phyloP scores from a whole-genome alignment of 106 monocot species.

The Chionographis japonica region DNA sequence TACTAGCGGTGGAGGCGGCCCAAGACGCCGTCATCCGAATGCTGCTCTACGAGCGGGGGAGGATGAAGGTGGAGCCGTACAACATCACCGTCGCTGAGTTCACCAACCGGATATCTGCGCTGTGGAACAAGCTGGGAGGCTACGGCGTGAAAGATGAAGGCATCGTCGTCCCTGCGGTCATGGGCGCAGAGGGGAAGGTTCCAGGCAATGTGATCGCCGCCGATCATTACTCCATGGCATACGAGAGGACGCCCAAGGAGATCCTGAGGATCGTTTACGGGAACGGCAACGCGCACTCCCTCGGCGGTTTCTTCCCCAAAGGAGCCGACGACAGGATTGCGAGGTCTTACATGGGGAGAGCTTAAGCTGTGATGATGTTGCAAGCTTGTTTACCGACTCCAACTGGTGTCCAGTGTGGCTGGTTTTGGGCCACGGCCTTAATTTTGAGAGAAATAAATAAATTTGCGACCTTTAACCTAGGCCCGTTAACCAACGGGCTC shows the following conservation, averaged over 20 bases:
- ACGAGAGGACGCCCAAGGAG: constrained; percentile 45
- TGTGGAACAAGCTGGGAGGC: constrained; percentile 49
- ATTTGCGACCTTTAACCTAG: too few relatives aligned
- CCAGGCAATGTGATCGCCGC: constrained; percentile 50
- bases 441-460: too few relatives aligned
- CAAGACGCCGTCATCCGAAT: constrained; percentile 72
- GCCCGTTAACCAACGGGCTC: too few relatives aligned
- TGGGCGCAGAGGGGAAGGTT: constrained; percentile 45
- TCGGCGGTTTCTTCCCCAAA: constrained; percentile 62
- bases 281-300: constrained; percentile 17
- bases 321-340: constrained; percentile 51
- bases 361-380: too few relatives aligned
- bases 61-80: constrained; percentile 43
- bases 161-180: constrained; percentile 31
- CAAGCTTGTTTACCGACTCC: too few relatives aligned
- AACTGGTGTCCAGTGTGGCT: too few relatives aligned
- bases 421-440: too few relatives aligned
- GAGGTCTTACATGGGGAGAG: constrained; percentile 11
- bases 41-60: constrained; percentile 32
- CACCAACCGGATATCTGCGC: constrained; percentile 41
- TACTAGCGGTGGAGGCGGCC: constrained; percentile 64
- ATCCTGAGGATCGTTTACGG: constrained; percentile 67
- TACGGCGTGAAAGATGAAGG: constrained; percentile 68
- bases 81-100: constrained; percentile 53
- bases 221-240: constrained; percentile 41